Evolutionary conservation across 202 grass and related monocot species (phyloP).

Genomic region (Miscanthus sacchariflorus): DNA sequence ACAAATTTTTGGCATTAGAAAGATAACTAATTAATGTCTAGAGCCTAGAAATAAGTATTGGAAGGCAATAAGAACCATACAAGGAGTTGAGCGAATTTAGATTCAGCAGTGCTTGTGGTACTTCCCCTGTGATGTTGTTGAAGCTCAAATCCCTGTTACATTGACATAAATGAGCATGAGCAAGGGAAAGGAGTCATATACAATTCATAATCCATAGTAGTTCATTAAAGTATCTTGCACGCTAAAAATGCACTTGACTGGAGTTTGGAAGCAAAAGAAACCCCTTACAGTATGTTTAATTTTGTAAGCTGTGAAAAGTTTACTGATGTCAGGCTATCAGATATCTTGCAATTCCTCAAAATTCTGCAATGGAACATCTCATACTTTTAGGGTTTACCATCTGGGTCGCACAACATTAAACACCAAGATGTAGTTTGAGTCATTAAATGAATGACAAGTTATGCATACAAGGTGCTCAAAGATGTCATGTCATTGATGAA

Average conservation of each 20-base stretch:
- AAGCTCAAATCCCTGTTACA: constrained; percentile 81
- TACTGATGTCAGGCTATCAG: constrained; percentile 59
- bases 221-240: neutral
- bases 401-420: neutral
- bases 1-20: neutral
- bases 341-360: constrained; percentile 79
- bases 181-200: constrained; percentile 14
- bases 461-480: too few species aligned
- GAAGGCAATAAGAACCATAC: constrained; percentile 54
- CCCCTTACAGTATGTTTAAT: constrained; percentile 22
- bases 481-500: too few species aligned
- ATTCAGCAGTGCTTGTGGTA: constrained; percentile 63
- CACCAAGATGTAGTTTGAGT: neutral
- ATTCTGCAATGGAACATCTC: constrained; percentile 56
- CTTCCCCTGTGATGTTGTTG: constrained; percentile 87
- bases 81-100: constrained; percentile 57
- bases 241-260: neutral
- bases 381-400: neutral
- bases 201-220: neutral
- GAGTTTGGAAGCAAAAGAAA: constrained; percentile 18
- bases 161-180: neutral
- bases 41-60: neutral
- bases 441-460: too few species aligned
- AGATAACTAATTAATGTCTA: constrained; percentile 7
- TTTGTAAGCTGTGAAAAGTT: constrained; percentile 53